Base-by-base conservation (phyloP, 2,329 filamentous ascomycete species). In the Hypomyces perniciosus region DNA sequence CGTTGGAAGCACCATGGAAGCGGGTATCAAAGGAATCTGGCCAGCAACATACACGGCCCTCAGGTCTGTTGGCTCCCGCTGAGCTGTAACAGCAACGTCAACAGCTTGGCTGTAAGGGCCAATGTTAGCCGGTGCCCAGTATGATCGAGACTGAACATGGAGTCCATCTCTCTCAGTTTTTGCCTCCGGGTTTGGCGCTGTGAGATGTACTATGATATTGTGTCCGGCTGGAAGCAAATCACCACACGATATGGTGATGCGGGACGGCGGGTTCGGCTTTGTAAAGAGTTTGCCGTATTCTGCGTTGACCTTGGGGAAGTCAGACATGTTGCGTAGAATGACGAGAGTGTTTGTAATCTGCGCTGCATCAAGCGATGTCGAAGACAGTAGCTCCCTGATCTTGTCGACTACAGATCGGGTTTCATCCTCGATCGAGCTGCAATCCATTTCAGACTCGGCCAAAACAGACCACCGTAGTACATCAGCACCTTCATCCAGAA, bases 51-150 rank as follows among this genome's bases (percentile, higher is more conserved):
- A 84, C 12, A 92, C 69, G 1, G 68, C 54, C 35, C 68, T 64
- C 2, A 68, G 54, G 2, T 62, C 60, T 4, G 53, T 55, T n/a
- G 48, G 44, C 12, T 53, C 49, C 4, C 47, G 34, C 6, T 47
- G 44, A 9, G 51, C 48, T 12, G 59, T 60, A 9, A 69, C 49
- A 4, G 65, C 69, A 8, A 81, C 70, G 2, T 79, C 75, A 45
- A 93, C 83, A 4, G 90, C 90, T 71, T 99, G 93, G 50, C 91
- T 96, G 68, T 97, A 97, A 0, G 93, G 93, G 0, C 93, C 93
- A 48, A 99, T 97, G 63, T 97, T 97, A 20, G 93, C 92, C 0
- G 93, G 93, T 0, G 93, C 93, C 93, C 93, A 99, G 74, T 97
- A 97, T 8, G 90, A 95, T 37, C 88, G 77, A 4, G 88, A 91